phyloP scores from a whole-genome alignment of 176 grass and related monocot genomes.

The Melocanna baccifera region DNA sequence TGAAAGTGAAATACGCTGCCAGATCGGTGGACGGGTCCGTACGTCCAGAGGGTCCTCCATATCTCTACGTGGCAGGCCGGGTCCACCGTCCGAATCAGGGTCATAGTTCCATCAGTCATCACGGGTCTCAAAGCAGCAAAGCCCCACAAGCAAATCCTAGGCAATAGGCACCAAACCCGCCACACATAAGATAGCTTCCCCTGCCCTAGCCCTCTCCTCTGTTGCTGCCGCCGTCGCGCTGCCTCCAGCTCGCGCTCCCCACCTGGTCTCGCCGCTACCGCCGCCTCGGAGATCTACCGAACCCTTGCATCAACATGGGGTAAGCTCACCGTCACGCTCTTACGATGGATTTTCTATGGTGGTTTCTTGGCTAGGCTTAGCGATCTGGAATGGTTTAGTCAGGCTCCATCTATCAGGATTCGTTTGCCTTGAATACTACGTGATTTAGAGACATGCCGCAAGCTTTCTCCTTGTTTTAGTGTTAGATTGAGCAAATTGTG shows the following conservation, averaged over 20 bases:
- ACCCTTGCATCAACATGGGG: conserved; percentile 43
- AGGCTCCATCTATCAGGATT: background rate
- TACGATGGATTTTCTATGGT: background rate
- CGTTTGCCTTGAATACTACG: background rate
- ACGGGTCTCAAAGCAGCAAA: conserved; percentile 28
- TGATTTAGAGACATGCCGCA: background rate
- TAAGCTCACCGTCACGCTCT: background rate
- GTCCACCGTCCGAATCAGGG: background rate
- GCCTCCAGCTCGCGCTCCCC: conserved; percentile 4
- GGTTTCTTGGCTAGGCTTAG: background rate
- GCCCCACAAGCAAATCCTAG: conserved; percentile 24
- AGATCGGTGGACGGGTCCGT: background rate
- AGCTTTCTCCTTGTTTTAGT: background rate
- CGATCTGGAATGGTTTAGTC: background rate
- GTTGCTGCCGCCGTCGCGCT: conserved; percentile 34
- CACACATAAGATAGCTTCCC: conserved; percentile 14
- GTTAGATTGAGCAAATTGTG: background rate
- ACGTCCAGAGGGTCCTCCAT: background rate
- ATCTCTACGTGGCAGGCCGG: background rate
- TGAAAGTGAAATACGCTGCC: background rate
- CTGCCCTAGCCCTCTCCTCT: background rate
- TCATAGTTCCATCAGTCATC: background rate
- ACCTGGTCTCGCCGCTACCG: background rate
- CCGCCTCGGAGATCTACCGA: conserved; percentile 17
- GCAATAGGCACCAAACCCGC: conserved; percentile 8